Conservation (phyloP, 768 basidiomycete genomes). For the Rhodotorula babjevae region DNA sequence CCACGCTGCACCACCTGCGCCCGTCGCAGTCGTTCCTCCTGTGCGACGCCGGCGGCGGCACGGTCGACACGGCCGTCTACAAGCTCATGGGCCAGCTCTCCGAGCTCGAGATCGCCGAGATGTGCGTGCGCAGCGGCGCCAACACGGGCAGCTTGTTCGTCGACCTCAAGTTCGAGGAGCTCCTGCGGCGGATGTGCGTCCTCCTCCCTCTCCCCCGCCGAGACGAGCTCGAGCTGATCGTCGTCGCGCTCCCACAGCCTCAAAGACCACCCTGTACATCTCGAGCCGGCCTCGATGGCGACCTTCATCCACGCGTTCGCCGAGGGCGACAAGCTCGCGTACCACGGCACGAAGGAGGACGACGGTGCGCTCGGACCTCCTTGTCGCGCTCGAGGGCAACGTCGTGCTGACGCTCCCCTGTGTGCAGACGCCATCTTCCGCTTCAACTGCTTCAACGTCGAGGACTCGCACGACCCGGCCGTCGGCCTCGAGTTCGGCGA, state of each 20-base stretch:
- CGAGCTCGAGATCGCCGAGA: slow-evolving; percentile 81
- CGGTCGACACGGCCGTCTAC: slow-evolving; percentile 57
- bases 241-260: slow-evolving; percentile 50
- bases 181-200: slow-evolving; percentile 59
- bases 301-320: slow-evolving; percentile 54
- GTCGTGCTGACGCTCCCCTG: slow-evolving; percentile 68
- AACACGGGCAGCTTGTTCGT: slow-evolving; percentile 84
- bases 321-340: slow-evolving; percentile 78
- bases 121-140: slow-evolving; percentile 77
- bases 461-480: slow-evolving; percentile 59
- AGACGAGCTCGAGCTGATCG: background rate
- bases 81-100: slow-evolving; percentile 72
- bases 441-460: slow-evolving; percentile 83
- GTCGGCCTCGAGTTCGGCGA: slow-evolving; percentile 78
- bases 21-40: slow-evolving; percentile 82
- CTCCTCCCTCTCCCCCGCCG: slow-evolving; percentile 42
- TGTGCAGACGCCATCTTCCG: slow-evolving; percentile 80
- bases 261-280: slow-evolving; percentile 73
- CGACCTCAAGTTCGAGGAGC: slow-evolving; percentile 75
- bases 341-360: slow-evolving; percentile 69
- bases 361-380: slow-evolving; percentile 55
- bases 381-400: too few species aligned
- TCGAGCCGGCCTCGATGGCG: slow-evolving; percentile 61
- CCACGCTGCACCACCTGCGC: slow-evolving; percentile 69
- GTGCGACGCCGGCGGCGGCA: slow-evolving; percentile 83